A percentile compares a stretch with the other conserved stretches of the same genome.
Conservation (phyloP, 2,329 filamentous ascomycete genomes). For the Scopulariopsis brevicaulis region DNA sequence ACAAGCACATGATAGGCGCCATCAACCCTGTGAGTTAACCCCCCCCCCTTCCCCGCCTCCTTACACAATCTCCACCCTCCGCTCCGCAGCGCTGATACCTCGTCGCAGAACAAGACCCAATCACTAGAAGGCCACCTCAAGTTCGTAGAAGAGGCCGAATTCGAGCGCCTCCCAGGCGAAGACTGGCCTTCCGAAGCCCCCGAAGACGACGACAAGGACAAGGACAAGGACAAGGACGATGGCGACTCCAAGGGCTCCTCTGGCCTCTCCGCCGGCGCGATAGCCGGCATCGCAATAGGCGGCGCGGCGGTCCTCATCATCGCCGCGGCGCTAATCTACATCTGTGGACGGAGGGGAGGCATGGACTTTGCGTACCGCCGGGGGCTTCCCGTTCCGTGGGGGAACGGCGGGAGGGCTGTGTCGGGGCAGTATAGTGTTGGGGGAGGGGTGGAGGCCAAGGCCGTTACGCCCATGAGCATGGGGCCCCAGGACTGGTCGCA, state of each 20-base stretch:
- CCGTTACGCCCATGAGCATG: conserved; percentile 2
- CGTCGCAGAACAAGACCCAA: conserved; percentile 28
- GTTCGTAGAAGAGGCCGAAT: conserved; percentile 33
- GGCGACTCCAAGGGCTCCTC: conserved; percentile 3
- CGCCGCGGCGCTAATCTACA: conserved; percentile 32
- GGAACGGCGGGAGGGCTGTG: conserved; percentile 14
- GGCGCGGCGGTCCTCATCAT: conserved; percentile 29
- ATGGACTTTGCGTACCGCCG: conserved; percentile 22
- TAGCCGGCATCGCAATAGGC: conserved; percentile 49
- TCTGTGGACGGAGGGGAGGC: conserved; percentile 30
- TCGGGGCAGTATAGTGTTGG: conserved; percentile 8
- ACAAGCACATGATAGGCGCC: conserved; percentile 61
- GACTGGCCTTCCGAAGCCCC: conserved; percentile 35
- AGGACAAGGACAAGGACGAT: conserved; percentile 9
- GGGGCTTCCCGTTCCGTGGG: conserved; percentile 13
- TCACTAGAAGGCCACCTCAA: conserved; percentile 34
- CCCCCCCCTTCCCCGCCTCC: neutral
- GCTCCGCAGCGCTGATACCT: conserved; percentile 3
- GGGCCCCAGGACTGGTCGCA: neutral
- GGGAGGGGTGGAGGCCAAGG: neutral
- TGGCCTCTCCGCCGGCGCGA: conserved; percentile 30
- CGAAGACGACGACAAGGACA: neutral
- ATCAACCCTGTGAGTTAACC: conserved; percentile 52
- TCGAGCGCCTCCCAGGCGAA: conserved; percentile 44
- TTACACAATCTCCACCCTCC: neutral